A percentile compares a stretch with the other conserved stretches of the same genome.
Conservation (phyloP, 306 rosid species). For the Prunus dulcis region DNA sequence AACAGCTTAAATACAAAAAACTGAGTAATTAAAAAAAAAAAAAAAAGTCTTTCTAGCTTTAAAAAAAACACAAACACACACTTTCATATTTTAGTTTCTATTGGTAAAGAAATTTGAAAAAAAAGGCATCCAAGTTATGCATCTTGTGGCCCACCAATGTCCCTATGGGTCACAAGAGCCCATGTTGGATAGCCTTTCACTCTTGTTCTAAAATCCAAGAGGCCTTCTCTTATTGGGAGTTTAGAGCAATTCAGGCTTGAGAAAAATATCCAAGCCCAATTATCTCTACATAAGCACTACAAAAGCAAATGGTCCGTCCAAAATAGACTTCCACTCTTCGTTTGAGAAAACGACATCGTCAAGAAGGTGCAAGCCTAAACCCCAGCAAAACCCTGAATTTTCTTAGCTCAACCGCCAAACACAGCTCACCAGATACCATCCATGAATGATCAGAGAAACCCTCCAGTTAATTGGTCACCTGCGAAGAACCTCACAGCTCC, state of each 20-base stretch:
- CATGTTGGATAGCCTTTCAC: no score
- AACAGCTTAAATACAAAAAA: background rate
- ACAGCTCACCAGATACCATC: background rate
- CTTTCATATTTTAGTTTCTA: no score
- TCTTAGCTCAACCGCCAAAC: background rate
- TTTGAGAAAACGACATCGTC: background rate
- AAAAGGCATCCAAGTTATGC: no score
- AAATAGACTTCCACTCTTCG: background rate
- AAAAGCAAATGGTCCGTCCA: background rate
- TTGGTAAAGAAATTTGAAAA: no score
- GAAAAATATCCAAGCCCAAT: background rate
- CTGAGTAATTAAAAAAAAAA: no score
- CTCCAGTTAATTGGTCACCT: constrained; percentile 25
- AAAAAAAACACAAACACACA: no score
- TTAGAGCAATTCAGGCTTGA: background rate
- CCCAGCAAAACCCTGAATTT: background rate
- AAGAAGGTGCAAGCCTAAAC: background rate
- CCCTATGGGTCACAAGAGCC: no score
- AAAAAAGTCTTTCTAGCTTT: no score
- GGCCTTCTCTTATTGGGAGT: no score
- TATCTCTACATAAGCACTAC: background rate
- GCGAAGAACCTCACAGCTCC: constrained; percentile 22
- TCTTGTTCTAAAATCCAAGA: no score
- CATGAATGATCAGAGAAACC: constrained; percentile 32
- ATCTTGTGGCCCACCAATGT: no score